These are phyloP conservation scores for Botrytis fragariae DNA, from an alignment of 2,329 filamentous ascomycete genomes.

Conservation along the genomic window DNA sequence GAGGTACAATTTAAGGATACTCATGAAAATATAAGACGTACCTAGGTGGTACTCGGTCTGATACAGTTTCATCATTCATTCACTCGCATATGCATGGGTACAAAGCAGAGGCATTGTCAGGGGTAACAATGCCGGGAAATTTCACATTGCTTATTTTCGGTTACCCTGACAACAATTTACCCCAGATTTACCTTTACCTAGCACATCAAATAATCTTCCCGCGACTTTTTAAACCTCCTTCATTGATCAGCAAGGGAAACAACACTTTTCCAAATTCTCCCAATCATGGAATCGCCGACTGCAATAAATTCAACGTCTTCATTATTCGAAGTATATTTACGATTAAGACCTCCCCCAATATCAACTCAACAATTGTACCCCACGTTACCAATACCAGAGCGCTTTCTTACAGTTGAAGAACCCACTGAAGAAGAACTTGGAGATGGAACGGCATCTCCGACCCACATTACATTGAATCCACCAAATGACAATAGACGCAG, in stretches of 20 bases:
- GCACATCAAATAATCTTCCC: constrained; percentile 14
- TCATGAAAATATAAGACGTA: not conserved
- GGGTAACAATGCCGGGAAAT: not conserved
- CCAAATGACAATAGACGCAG: constrained; percentile 79
- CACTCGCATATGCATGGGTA: not conserved
- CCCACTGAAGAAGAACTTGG: constrained; percentile 45
- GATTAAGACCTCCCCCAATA: constrained; percentile 65
- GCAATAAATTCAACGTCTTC: constrained; percentile 48
- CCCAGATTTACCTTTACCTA: constrained; percentile 5
- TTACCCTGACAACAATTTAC: constrained; percentile 16
- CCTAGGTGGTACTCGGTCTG: not conserved
- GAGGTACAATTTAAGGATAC: not conserved
- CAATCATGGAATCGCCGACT: constrained; percentile 40
- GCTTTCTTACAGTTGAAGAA: constrained; percentile 76
- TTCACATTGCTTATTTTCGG: not conserved
- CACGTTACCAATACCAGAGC: constrained; percentile 50
- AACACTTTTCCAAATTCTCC: not conserved
- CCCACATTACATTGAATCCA: constrained; percentile 74
- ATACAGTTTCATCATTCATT: not conserved
- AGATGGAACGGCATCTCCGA: constrained; percentile 47
- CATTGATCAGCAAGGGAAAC: not conserved
- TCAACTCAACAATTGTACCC: constrained; percentile 40
- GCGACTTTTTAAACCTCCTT: constrained; percentile 14
- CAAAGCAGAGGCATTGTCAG: not conserved
- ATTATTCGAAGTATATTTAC: constrained; percentile 89